phyloP scores from a whole-genome alignment of 1,284 basidiomycete genomes.

The Cutaneotrichosporon sp. region DNA sequence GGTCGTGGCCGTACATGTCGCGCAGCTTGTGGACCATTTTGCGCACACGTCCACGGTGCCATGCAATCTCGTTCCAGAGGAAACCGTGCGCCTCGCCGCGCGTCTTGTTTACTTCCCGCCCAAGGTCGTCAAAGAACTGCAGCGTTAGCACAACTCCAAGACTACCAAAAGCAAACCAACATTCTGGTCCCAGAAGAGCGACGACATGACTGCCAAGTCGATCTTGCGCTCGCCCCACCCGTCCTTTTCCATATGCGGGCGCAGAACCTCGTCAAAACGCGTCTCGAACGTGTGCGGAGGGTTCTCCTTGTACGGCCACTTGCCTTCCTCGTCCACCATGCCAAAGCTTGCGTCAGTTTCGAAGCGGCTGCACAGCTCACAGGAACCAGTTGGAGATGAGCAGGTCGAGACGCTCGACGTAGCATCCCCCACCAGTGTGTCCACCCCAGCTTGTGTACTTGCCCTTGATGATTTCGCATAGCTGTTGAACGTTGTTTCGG shows the following conservation, averaged over 20 bases:
- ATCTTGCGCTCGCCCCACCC: conserved; percentile 9
- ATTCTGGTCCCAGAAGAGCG: conserved; percentile 25
- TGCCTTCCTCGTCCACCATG: conserved; percentile 22
- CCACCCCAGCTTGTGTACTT: conserved; percentile 12
- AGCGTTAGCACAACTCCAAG: neutral
- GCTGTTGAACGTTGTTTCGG: conserved; percentile 9
- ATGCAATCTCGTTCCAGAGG: conserved; percentile 20
- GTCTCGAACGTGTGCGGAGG: conserved; percentile 18
- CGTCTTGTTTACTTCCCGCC: neutral
- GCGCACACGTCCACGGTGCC: conserved; percentile 20
- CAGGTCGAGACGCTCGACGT: conserved; percentile 16
- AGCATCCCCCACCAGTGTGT: conserved; percentile 19
- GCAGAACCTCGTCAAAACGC: conserved; percentile 16
- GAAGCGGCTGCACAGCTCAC: conserved; percentile 6
- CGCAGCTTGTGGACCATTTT: conserved; percentile 14
- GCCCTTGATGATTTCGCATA: conserved; percentile 9
- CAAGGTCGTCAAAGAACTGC: conserved; percentile 1
- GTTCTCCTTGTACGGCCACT: conserved; percentile 11
- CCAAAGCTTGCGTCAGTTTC: conserved; percentile 14
- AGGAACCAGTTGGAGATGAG: conserved; percentile 25
- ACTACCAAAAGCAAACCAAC: conserved; percentile 11
- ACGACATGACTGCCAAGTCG: conserved; percentile 15
- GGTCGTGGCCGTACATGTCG: neutral
- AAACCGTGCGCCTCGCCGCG: conserved; percentile 14
- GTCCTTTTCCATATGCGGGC: conserved; percentile 14